These are phyloP conservation scores for Tricholoma saponaceum DNA, from an alignment of 768 basidiomycete genomes.

Conservation along the genomic window DNA sequence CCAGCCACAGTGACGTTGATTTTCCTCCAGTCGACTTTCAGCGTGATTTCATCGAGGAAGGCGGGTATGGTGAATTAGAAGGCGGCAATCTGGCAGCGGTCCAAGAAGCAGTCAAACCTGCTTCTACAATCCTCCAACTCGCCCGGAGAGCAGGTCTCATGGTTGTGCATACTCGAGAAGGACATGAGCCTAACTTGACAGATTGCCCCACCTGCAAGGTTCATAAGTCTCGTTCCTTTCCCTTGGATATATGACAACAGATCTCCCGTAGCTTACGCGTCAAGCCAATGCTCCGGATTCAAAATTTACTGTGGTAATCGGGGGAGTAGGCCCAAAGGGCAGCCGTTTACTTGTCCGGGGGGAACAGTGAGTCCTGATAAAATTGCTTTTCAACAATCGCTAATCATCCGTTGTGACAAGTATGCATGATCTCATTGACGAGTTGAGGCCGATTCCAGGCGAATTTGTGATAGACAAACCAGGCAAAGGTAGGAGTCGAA, in stretches of 20 bases:
- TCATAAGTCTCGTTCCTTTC: background rate
- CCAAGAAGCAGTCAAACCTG: background rate
- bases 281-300: background rate
- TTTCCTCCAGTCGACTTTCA: background rate
- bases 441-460: background rate
- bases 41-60: background rate
- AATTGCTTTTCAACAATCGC: background rate
- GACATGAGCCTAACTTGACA: background rate
- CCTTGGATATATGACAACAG: background rate
- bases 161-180: background rate
- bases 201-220: slow-evolving; percentile 1
- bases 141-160: background rate
- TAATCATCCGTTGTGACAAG: background rate
- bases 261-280: background rate
- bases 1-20: background rate
- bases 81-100: background rate
- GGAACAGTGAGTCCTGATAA: background rate
- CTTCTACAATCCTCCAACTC: background rate
- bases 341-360: background rate
- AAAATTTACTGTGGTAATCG: background rate
- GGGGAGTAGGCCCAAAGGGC: background rate
- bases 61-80: background rate
- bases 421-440: background rate
- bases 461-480: background rate
- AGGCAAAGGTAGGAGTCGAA: background rate